These are phyloP conservation scores for Cyclospora cayetanensis DNA, from an alignment of 169 alveolate genomes.

Conservation along the genomic window DNA sequence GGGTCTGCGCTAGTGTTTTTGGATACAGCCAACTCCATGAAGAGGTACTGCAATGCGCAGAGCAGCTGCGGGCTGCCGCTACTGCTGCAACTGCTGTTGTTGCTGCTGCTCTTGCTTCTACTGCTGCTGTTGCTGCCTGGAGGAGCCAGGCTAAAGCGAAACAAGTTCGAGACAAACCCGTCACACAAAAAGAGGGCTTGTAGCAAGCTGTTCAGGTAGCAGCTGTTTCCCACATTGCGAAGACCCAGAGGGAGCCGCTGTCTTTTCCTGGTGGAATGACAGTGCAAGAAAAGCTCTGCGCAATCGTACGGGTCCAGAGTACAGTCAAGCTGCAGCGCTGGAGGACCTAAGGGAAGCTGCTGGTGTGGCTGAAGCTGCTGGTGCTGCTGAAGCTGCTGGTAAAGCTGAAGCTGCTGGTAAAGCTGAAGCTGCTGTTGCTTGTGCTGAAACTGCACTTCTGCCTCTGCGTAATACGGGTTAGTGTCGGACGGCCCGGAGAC, in stretches of 20 bases:
- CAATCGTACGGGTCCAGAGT: not conserved
- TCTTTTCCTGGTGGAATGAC: not conserved
- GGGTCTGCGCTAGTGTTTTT: not conserved
- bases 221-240: slow-evolving; percentile 96
- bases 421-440: slow-evolving; percentile 3
- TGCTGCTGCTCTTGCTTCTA: not conserved
- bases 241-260: slow-evolving; percentile 88
- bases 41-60: slow-evolving; percentile 41
- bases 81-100: slow-evolving; percentile 22
- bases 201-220: slow-evolving; percentile 98
- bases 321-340: not conserved
- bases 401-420: not conserved
- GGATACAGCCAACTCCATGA: not conserved
- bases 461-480: no score
- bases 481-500: not conserved
- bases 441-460: not conserved
- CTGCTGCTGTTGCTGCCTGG: not conserved
- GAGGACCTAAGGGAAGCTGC: no score
- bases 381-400: not conserved
- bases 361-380: slow-evolving; percentile 27
- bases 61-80: not conserved
- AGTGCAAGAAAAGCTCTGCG: not conserved
- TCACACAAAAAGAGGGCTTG: slow-evolving; percentile 96
- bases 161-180: slow-evolving; percentile 78
- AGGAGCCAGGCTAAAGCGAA: not conserved